Evolutionary conservation across 1,284 basidiomycete species (phyloP).

Genomic region (Irpex lacteus): DNA sequence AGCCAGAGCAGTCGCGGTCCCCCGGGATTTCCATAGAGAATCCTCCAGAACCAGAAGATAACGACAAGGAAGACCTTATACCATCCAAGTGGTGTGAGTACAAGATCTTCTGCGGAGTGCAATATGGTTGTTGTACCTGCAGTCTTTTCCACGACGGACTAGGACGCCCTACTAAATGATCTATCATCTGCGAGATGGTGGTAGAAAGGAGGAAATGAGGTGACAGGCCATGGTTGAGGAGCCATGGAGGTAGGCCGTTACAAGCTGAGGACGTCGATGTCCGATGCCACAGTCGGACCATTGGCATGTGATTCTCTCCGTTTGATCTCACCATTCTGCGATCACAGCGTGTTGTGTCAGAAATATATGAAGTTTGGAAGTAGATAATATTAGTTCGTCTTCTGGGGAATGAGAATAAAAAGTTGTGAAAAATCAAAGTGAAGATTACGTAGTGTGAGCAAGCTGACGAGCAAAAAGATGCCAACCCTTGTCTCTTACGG

Average conservation of each 20-base stretch:
- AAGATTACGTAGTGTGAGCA: neutral
- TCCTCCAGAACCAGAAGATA: conserved; percentile 85
- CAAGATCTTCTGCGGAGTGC: neutral
- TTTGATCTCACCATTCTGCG: neutral
- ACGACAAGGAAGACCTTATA: conserved; percentile 80
- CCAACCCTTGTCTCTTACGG: conserved; percentile 27
- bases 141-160: conserved; percentile 37
- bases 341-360: no score
- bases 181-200: conserved; percentile 30
- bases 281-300: neutral
- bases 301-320: neutral
- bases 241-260: neutral
- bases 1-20: conserved; percentile 69
- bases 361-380: no score
- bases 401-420: no score
- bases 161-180: conserved; percentile 36
- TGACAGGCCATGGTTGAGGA: neutral
- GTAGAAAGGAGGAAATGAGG: conserved; percentile 6
- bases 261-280: neutral
- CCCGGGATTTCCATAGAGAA: conserved; percentile 65
- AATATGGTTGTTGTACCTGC: conserved; percentile 25
- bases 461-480: neutral
- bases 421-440: no score
- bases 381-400: no score
- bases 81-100: conserved; percentile 7